Percentiles rank a stretch among this genome's conserved stretches.
Evolutionary conservation across 2,329 filamentous ascomycete species (phyloP).

Genomic region (Stagonosporopsis cucurbitacearum): DNA sequence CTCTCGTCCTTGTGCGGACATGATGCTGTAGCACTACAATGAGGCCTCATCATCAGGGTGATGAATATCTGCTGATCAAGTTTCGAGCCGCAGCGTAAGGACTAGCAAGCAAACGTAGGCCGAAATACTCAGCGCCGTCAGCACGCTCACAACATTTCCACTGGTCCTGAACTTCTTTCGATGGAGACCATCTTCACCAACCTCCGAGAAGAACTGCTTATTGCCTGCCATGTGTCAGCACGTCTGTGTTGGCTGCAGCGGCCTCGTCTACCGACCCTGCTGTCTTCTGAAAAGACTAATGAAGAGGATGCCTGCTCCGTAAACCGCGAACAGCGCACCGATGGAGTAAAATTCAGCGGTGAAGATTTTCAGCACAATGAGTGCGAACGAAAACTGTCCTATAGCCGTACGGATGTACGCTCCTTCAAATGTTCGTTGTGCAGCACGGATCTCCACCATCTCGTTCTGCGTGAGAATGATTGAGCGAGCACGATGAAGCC

Average conservation of each 20-base stretch:
- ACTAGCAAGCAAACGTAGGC: constrained; percentile 67
- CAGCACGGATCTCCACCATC: constrained; percentile 91
- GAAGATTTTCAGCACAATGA: constrained; percentile 96
- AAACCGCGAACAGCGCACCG: constrained; percentile 92
- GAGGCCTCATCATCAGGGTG: constrained; percentile 1
- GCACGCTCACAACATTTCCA: constrained; percentile 68
- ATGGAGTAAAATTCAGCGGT: constrained; percentile 96
- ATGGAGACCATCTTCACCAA: constrained; percentile 65
- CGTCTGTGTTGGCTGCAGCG: not conserved
- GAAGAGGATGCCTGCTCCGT: constrained; percentile 82
- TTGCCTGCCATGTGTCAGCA: constrained; percentile 61
- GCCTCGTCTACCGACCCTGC: constrained; percentile 60
- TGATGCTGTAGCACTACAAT: constrained; percentile 5
- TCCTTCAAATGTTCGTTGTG: constrained; percentile 95
- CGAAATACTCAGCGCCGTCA: constrained; percentile 67
- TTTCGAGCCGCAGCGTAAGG: constrained; percentile 60
- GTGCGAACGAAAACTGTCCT: constrained; percentile 91
- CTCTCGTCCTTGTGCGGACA: not conserved
- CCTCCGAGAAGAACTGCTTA: constrained; percentile 82
- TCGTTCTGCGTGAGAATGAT: constrained; percentile 82
- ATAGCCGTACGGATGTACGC: constrained; percentile 95
- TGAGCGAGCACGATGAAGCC: constrained; percentile 82
- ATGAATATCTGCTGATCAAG: constrained; percentile 26
- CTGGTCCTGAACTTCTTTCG: constrained; percentile 69
- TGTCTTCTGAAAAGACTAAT: constrained; percentile 86